Evolutionary conservation across 495 filamentous ascomycete genomes (phyloP).

Genomic region (Xylaria bambusicola): DNA sequence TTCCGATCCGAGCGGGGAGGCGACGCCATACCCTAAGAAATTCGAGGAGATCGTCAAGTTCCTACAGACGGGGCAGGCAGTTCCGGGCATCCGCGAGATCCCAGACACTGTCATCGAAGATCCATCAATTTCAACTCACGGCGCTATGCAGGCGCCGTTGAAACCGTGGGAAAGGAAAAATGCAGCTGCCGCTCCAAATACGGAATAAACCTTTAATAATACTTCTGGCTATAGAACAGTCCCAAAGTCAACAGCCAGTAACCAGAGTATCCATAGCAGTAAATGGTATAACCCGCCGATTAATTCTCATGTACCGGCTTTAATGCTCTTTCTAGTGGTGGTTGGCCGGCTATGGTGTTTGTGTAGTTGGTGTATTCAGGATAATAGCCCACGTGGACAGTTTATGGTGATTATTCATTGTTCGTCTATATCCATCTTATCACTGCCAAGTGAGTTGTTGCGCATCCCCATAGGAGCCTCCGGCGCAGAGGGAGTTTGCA

Average conservation of each 20-base stretch:
- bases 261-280: no score
- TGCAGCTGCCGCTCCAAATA: constrained; percentile 9
- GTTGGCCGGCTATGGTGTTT: neutral
- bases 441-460: neutral
- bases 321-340: neutral
- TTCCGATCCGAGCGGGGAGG: constrained; percentile 33
- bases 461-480: neutral
- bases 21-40: constrained; percentile 73
- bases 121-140: constrained; percentile 32
- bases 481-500: neutral
- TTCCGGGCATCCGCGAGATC: constrained; percentile 89
- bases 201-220: neutral
- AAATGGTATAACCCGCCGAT: no score
- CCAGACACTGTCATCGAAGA: constrained; percentile 76
- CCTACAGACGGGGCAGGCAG: constrained; percentile 77
- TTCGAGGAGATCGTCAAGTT: constrained; percentile 90
- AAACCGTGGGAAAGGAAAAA: constrained; percentile 77
- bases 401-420: neutral
- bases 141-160: constrained; percentile 56
- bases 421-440: constrained; percentile 14
- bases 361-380: neutral
- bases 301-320: no score
- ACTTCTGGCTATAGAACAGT: constrained; percentile 8
- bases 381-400: neutral
- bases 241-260: constrained; percentile 12